Evolutionary conservation across 2,329 filamentous ascomycete genomes (phyloP), one percentile per base, ranked within the genome.

Genomic region (Fusarium dlaminii): DNA sequence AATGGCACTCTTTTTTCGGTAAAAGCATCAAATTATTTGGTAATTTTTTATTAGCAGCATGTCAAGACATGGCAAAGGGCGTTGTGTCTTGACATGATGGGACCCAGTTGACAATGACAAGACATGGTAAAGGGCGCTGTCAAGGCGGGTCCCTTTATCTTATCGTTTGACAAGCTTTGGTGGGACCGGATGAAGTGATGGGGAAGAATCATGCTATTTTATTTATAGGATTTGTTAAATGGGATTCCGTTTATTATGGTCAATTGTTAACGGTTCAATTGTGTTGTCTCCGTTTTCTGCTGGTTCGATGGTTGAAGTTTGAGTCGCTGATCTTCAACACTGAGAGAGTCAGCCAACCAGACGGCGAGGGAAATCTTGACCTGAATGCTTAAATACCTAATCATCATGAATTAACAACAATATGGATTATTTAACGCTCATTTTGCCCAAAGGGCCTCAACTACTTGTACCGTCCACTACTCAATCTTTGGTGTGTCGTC

Each of bases 1-100:
- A 64, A 42, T 48, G 40, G 39, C 24, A 43, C 24, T 48, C 29
- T 20, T 51, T 48, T 69, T 34, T 55, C 42, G 46, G 37, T 24
- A 66, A 60, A 70, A 70, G 18, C 40, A 56, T 54, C 54, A 70
- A 70, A 70, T 66, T 70, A 66, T 70, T 70, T 66, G 60, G 68
- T 70, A 70, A 70, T 66, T 46, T 63, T 70, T 65, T 43, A 49
- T 51, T 42, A 29, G 52, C 22, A 58, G 52, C 55, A 34, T 70
- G 67, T 54, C 59, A 59, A 42, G 67, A 70, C 60, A 70, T 65
- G 66, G 29, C 49, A 69, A 68, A 69, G 66, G 66, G 66, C 66
- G 66, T 36, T 68, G 65, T 14, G 27, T 63, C 54, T 56, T 63
- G 65, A 49, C 64, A 68, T 17, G 65, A 68, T 69, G 46, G 63